Percentiles rank a stretch among this genome's conserved stretches.
These are phyloP conservation scores for Arxiozyma slooffiae DNA, from an alignment of 1,139 yeast species.

Conservation along the genomic window DNA sequence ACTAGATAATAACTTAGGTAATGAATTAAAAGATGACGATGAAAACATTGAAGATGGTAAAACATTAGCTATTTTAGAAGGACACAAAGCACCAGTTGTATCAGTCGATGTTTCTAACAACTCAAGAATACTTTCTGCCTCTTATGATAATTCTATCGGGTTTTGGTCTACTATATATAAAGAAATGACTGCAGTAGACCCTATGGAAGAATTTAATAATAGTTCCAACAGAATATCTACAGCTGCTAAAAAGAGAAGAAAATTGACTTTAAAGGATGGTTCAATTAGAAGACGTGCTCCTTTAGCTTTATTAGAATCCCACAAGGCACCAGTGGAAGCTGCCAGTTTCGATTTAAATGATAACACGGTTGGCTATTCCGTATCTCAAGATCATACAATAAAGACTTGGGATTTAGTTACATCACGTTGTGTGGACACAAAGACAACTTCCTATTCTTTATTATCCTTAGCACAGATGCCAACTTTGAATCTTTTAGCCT, in stretches of 20 bases:
- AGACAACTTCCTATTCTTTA: conserved; percentile 79
- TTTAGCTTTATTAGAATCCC: conserved; percentile 66
- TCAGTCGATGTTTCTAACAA: conserved; percentile 51
- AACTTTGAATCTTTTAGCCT: conserved; percentile 58
- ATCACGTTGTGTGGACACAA: conserved; percentile 71
- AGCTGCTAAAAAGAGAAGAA: conserved; percentile 81
- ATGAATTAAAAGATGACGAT: conserved; percentile 38
- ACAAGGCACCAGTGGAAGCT: conserved; percentile 77
- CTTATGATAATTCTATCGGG: conserved; percentile 72
- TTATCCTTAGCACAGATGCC: conserved; percentile 65
- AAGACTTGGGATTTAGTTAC: conserved; percentile 95
- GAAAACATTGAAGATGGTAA: conserved; percentile 57
- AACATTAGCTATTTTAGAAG: conserved; percentile 74
- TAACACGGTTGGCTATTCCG: conserved; percentile 78
- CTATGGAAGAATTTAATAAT: conserved; percentile 42
- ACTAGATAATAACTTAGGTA: conserved; percentile 16
- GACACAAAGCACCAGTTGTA: conserved; percentile 81
- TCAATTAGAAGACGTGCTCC: conserved; percentile 75
- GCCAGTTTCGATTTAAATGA: conserved; percentile 67
- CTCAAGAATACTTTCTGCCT: conserved; percentile 66
- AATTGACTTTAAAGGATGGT: conserved; percentile 68
- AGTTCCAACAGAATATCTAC: conserved; percentile 43
- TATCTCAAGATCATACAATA: conserved; percentile 88
- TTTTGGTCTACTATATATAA: conserved; percentile 82
- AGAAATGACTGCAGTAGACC: conserved; percentile 69